A percentile compares a stretch with the other conserved stretches of the same genome.
These are phyloP conservation scores for Ophiostoma piceae DNA, from an alignment of 2,329 filamentous ascomycete species.

Conservation along the genomic window DNA sequence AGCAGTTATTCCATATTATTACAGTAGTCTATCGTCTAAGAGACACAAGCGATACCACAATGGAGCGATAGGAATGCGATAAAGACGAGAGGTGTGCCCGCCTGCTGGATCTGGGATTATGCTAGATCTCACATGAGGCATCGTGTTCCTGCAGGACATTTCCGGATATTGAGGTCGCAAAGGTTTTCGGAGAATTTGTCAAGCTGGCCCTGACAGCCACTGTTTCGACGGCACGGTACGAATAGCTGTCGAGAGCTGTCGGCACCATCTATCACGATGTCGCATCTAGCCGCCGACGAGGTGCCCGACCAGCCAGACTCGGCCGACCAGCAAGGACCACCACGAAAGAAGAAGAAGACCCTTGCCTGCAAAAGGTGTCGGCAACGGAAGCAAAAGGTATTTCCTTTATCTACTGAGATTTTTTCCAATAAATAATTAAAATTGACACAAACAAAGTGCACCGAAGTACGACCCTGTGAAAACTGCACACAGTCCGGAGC, in stretches of 20 bases:
- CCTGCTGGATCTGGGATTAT: not conserved
- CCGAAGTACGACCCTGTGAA: constrained; percentile 28
- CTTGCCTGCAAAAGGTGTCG: constrained; percentile 27
- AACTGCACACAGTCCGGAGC: constrained; percentile 30
- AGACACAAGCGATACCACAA: not conserved
- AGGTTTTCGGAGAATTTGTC: not conserved
- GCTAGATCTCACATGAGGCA: not conserved
- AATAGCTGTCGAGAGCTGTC: not conserved
- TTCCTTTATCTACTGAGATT: not conserved
- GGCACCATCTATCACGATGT: not conserved
- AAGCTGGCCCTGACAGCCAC: too few species aligned
- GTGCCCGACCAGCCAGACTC: not conserved
- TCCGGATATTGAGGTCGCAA: not conserved
- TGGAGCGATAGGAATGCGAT: not conserved
- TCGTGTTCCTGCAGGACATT: not conserved
- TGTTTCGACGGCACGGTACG: not conserved
- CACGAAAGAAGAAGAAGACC: constrained; percentile 17
- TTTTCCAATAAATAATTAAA: not conserved
- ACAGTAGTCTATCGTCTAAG: constrained; percentile 7
- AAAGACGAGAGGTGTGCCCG: not conserved
- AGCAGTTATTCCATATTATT: constrained; percentile 1
- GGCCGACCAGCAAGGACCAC: not conserved
- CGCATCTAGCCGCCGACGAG: not conserved
- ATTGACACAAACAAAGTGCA: constrained; percentile 23
- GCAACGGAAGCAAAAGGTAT: constrained; percentile 29